Conservation (phyloP, 352 stramenopile genomes). For the Globisporangium apiculatum region DNA sequence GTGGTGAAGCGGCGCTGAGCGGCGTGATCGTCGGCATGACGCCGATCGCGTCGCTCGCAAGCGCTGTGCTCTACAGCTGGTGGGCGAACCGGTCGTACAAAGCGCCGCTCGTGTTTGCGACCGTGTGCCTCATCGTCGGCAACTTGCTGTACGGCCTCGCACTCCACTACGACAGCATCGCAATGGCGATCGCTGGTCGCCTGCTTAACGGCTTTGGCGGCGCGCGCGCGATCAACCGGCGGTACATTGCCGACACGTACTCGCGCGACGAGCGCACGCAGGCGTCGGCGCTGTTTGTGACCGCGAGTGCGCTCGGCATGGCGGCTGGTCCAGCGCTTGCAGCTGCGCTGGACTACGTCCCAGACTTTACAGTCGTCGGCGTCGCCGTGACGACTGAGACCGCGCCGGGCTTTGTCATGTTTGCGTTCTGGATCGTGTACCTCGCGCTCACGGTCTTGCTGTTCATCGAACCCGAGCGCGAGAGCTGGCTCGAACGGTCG, state of each 20-base stretch:
- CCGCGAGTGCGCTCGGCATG: conserved; percentile 88
- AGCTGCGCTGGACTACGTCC: conserved; percentile 60
- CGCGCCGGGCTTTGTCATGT: conserved; percentile 89
- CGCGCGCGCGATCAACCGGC: conserved; percentile 87
- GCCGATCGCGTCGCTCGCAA: conserved; percentile 91
- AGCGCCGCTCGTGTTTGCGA: conserved; percentile 76
- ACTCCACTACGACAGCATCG: conserved; percentile 69
- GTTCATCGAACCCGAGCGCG: conserved; percentile 66
- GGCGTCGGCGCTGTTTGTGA: conserved; percentile 90
- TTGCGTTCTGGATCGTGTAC: conserved; percentile 61
- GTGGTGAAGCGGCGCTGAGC: conserved; percentile 83
- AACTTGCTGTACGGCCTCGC: conserved; percentile 87
- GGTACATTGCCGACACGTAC: conserved; percentile 88
- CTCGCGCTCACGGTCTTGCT: conserved; percentile 41
- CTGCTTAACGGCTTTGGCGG: conserved; percentile 92
- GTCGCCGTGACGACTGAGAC: conserved; percentile 84
- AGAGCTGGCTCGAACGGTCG: conserved; percentile 36
- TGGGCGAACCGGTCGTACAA: conserved; percentile 91
- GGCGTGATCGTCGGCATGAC: conserved; percentile 97
- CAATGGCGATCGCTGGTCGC: conserved; percentile 86
- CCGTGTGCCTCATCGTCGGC: conserved; percentile 71
- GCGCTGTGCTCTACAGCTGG: conserved; percentile 92
- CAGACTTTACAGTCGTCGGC: conserved; percentile 52
- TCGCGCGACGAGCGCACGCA: conserved; percentile 85
- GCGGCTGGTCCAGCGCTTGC: conserved; percentile 82